Evolutionary conservation across 129 eudicot genomes (phyloP), one percentile per base, ranked within the genome.

Genomic region (Rutidosis leptorrhynchoides): DNA sequence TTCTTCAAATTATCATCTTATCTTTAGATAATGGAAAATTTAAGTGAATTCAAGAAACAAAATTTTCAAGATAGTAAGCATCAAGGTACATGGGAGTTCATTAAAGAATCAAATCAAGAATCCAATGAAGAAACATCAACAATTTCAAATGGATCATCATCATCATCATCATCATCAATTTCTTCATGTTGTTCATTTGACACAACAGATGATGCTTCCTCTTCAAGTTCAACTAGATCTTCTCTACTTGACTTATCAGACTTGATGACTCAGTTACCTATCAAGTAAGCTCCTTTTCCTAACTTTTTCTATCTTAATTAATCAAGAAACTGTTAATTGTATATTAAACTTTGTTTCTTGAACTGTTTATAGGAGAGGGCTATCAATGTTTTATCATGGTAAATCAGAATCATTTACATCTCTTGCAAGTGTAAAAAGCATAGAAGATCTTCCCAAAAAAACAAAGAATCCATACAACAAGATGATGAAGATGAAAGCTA

Each of bases 401-500:
- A 86, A 86, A 67, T 90, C 95, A 6, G 82, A 90, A 68, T 90
- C 97, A 24, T 90, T 80, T 55, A 80, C 95, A 73, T 82, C 84
- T 70, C 79, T 90, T 30, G 78, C 92, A 65, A 84, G 74, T 69
- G 95, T 84, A 57, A 71, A 71, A 79, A 83, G 95, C 83, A 29
- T 87, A 71, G 95, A 89, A 72, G 96, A 89, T 81, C 81, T 89
- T 48, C 83, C 83, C 27, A 89, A 89, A 81, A 89, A 86, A 74
- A 49, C 57, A 16, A 78, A 74, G 51, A 63, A 27, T 28, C 78
- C 81, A 23, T 76, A 72, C 58, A 72, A 69, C 69, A 64, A 55
- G 64, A 54, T 40, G 72, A 89, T 70, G 64, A 89, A 68, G 67
- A 77, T 46, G 76, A 72, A 77, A 67, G 76, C 73, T 65, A 73